These are phyloP conservation scores for Prunus davidiana DNA, from an alignment of 306 rosid genomes.

Conservation along the genomic window DNA sequence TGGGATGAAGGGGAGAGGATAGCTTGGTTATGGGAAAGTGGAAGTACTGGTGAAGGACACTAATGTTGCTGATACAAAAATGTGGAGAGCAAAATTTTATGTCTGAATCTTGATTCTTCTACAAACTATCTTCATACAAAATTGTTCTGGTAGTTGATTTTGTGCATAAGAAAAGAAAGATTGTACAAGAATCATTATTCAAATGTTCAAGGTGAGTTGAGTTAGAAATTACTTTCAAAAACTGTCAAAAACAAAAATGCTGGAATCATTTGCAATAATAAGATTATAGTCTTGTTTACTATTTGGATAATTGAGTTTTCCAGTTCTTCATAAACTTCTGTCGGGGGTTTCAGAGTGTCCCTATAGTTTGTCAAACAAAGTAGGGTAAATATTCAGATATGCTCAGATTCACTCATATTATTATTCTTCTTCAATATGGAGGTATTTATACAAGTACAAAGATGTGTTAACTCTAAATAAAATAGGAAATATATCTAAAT, in stretches of 20 bases:
- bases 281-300: not conserved
- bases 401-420: too few species aligned
- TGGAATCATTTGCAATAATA: not conserved
- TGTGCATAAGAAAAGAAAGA: not conserved
- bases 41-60: slow-evolving; percentile 18
- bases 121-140: not conserved
- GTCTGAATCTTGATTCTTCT: not conserved
- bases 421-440: too few species aligned
- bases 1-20: slow-evolving; percentile 37
- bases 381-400: too few species aligned
- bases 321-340: not conserved
- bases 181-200: not conserved
- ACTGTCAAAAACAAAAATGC: not conserved
- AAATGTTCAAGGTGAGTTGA: not conserved
- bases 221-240: not conserved
- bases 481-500: too few species aligned
- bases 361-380: not conserved
- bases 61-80: not conserved
- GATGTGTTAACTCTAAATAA: too few species aligned
- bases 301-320: not conserved
- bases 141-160: not conserved
- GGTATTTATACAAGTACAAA: too few species aligned
- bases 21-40: slow-evolving; percentile 43
- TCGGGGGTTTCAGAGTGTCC: not conserved
- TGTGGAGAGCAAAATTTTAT: not conserved